Conservation (phyloP, 129 eudicot species). For the Flaveria bidentis region DNA sequence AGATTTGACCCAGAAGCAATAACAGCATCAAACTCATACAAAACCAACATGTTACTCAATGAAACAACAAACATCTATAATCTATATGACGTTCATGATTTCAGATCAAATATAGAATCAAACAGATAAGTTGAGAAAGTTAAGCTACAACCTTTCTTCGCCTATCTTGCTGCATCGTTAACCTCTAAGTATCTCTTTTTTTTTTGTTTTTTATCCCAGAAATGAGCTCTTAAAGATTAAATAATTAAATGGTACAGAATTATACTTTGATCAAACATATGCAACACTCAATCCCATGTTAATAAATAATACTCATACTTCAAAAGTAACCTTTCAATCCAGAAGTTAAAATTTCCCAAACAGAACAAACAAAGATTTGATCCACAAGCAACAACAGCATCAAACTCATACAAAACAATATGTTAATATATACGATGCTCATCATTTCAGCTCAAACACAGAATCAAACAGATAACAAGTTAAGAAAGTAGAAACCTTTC, state of each 20-base stretch:
- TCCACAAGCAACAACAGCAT: conserved; percentile 20
- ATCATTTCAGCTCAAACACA: background rate
- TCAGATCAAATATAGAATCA: background rate
- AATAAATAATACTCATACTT: too few species aligned
- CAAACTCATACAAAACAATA: background rate
- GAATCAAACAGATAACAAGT: background rate
- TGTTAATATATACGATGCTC: background rate
- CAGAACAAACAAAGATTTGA: background rate
- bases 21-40: conserved; percentile 14
- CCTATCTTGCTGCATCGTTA: conserved; percentile 69
- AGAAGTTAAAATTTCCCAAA: too few species aligned
- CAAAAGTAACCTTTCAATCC: too few species aligned
- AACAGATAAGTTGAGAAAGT: background rate
- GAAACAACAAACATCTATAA: background rate
- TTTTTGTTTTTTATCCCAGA: too few species aligned
- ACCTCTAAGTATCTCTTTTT: background rate
- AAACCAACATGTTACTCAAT: background rate
- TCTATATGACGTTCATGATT: background rate
- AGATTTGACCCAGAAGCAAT: conserved; percentile 1
- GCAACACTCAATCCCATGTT: too few species aligned
- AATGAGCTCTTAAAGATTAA: background rate
- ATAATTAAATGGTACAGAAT: background rate
- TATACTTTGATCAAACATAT: too few species aligned
- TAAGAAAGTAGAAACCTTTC: conserved; percentile 48
- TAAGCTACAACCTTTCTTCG: conserved; percentile 54